phyloP scores from a whole-genome alignment of 208 protist species.

The Leishmania guyanensis region DNA sequence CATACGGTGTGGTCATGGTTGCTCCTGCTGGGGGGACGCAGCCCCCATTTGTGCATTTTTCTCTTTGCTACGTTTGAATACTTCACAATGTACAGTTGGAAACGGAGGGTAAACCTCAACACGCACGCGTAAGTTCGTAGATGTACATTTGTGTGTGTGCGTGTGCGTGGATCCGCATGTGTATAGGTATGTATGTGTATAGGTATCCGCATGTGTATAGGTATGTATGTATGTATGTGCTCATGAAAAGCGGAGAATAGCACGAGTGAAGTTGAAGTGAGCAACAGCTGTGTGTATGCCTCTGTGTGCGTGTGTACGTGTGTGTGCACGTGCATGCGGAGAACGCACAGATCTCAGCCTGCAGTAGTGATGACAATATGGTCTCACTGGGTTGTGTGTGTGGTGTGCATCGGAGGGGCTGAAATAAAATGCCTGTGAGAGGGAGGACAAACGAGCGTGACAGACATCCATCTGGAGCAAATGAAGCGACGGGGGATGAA shows the following conservation, averaged over 20 bases:
- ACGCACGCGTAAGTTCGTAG: background rate
- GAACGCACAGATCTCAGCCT: background rate
- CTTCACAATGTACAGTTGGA: background rate
- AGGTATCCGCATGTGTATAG: background rate
- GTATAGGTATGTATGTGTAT: constrained; percentile 1
- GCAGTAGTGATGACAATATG: background rate
- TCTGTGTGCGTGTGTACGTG: background rate
- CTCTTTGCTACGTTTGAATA: background rate
- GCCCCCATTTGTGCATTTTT: background rate
- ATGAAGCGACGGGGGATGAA: too few species aligned
- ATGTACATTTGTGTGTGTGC: background rate
- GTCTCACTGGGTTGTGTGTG: background rate
- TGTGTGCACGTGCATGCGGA: background rate
- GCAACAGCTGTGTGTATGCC: too few species aligned
- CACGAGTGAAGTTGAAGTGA: too few species aligned
- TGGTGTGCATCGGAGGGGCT: background rate
- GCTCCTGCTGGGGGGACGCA: background rate
- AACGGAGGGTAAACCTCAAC: background rate
- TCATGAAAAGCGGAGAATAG: background rate
- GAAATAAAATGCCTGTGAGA: background rate
- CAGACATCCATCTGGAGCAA: too few species aligned
- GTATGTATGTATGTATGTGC: background rate
- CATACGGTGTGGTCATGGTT: background rate
- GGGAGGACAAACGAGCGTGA: background rate
- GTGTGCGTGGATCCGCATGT: background rate